These are phyloP conservation scores for Microsporum ferrugineum DNA, from an alignment of 2,329 filamentous ascomycete genomes.

Conservation along the genomic window DNA sequence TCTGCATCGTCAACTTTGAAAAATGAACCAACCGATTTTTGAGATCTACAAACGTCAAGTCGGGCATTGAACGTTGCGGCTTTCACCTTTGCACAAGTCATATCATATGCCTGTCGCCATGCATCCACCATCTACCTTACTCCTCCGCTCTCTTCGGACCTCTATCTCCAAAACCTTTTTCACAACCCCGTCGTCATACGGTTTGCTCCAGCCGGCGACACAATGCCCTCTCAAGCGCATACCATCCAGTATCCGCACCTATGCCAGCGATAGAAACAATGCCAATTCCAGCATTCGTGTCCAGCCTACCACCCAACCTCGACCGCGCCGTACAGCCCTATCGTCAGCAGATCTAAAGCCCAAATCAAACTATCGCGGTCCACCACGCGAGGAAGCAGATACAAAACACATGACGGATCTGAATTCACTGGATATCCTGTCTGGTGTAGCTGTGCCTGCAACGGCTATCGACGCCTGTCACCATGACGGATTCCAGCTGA, in stretches of 20 bases:
- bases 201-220: slow-evolving; percentile 18
- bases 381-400: slow-evolving; percentile 47
- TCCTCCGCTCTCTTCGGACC: slow-evolving; percentile 33
- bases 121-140: slow-evolving; percentile 32
- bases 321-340: slow-evolving; percentile 2
- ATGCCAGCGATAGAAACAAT: neutral
- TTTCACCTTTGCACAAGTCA: neutral
- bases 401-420: slow-evolving; percentile 45
- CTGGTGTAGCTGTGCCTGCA: slow-evolving; percentile 60
- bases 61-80: neutral
- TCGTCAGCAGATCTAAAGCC: slow-evolving; percentile 22
- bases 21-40: neutral
- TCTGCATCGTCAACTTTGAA: neutral
- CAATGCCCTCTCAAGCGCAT: neutral
- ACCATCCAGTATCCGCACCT: neutral
- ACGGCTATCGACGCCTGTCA: slow-evolving; percentile 76
- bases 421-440: slow-evolving; percentile 63
- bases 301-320: neutral
- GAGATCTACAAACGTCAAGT: neutral
- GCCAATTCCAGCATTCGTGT: neutral
- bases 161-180: slow-evolving; percentile 6
- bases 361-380: slow-evolving; percentile 46
- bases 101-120: slow-evolving; percentile 15
- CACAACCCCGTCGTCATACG: slow-evolving; percentile 13
- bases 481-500: slow-evolving; percentile 71